Evolutionary conservation across 192 early-diverging fungal genomes (phyloP).

Genomic region (Coemansia sp.): DNA sequence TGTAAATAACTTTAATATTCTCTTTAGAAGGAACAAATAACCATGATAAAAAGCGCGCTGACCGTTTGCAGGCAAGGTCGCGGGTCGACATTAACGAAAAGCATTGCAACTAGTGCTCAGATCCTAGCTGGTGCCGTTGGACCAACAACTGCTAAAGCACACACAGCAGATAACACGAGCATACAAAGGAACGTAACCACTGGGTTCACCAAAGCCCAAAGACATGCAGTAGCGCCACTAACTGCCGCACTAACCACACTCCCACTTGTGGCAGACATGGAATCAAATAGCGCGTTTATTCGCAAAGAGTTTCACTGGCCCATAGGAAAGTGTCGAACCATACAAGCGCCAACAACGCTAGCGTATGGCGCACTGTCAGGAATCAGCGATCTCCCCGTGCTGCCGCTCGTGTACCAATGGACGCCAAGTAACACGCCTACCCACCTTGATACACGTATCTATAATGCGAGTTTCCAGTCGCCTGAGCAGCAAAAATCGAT

Average conservation of each 20-base stretch:
- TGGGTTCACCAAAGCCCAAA: not conserved
- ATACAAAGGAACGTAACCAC: not conserved
- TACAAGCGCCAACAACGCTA: slow-evolving; percentile 30
- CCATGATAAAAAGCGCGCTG: not conserved
- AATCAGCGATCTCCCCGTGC: slow-evolving; percentile 10
- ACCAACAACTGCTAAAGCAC: not conserved
- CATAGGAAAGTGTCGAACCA: slow-evolving; percentile 8
- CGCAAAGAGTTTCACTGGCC: slow-evolving; percentile 45
- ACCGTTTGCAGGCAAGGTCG: not conserved
- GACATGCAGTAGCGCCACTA: not conserved
- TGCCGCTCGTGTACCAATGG: slow-evolving; percentile 38
- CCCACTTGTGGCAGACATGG: slow-evolving; percentile 13
- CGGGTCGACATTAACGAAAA: not conserved
- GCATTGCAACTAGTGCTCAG: slow-evolving; percentile 2
- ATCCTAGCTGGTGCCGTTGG: not conserved
- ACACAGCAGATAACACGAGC: not conserved
- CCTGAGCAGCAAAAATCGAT: not conserved
- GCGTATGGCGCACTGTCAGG: slow-evolving; percentile 26
- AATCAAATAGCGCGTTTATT: slow-evolving; percentile 1
- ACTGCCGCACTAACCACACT: slow-evolving; percentile 5
- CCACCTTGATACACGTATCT: slow-evolving; percentile 16
- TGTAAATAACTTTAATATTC: not conserved
- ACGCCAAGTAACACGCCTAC: slow-evolving; percentile 6
- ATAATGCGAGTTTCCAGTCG: slow-evolving; percentile 15
- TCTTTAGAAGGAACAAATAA: not conserved